Base-by-base conservation (phyloP, 441 rosid genomes). In the Gossypium lobatum region DNA sequence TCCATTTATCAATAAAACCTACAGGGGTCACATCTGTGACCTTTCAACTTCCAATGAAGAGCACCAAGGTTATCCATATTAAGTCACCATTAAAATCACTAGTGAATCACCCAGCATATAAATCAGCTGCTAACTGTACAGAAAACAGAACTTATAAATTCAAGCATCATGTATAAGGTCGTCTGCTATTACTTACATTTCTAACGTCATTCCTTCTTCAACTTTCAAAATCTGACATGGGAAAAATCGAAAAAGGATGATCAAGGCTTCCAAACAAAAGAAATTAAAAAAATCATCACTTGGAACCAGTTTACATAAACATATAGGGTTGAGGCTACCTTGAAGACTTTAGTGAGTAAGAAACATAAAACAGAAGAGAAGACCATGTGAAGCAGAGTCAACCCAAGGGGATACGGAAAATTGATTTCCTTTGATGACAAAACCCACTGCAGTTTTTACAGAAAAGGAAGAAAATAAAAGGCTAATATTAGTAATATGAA, bases 361-460 rank as follows among this genome's bases (percentile, higher is more conserved):
- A 92, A 91, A 74, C 97, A 94, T 77, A 94, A 79, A n/a, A 89
- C 84, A 21, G 98, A 91, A 70, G 97, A 94, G 84, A 94, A 94
- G 58, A 82, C 80, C 98, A 94, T 94, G 82, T 94, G 97, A 64
- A 92, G 96, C 65, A 94, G 88, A 79, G 98, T 92, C 88, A 94
- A 84, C 50, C 93, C 98, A 80, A 94, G 98, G 63, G 97, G 98
- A 78, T 91, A 92, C 70, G 98, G 97, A 72, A 94, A 94, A 80
- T 94, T 94, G 6, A 94, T 91, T 80, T 94, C 98, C 87, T 89
- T 91, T 11, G 98, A 94, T 76, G 98, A 94, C 83, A 94, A 82
- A 70, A 92, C 95, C 97, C 95, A 94, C 97, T 94, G 92, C 92
- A 82, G 6, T 50, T 52, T 25, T 74, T 57, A 42, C 73, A 73